A percentile compares a stretch with the other conserved stretches of the same genome.
Evolutionary conservation across 2,329 filamentous ascomycete genomes (phyloP).

Genomic region (Sporothrix phasma): DNA sequence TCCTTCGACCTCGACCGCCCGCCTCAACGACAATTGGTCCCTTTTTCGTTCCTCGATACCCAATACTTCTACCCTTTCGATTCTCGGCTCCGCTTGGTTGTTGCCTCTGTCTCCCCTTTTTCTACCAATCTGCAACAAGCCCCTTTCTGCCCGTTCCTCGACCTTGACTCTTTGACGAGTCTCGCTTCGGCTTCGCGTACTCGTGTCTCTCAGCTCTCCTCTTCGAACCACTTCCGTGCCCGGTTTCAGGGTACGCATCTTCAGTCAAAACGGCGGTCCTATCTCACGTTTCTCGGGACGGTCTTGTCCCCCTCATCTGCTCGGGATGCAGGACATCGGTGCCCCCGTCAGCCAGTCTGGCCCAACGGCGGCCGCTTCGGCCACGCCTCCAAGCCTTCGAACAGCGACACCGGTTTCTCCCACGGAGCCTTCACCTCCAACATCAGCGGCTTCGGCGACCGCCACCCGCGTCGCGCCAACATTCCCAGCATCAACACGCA

Average conservation of each 20-base stretch:
- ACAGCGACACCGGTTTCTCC: slow-evolving; percentile 80
- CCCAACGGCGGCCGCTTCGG: slow-evolving; percentile 53
- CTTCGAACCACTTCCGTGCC: slow-evolving; percentile 35
- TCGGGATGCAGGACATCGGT: slow-evolving; percentile 86
- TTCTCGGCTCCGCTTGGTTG: slow-evolving; percentile 6
- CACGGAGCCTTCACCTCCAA: slow-evolving; percentile 88
- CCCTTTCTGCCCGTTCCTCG: neutral
- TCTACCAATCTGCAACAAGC: neutral
- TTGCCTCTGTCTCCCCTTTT: neutral
- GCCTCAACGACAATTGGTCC: neutral
- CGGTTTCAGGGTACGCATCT: slow-evolving; percentile 44
- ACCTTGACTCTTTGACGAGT: neutral
- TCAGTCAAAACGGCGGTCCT: slow-evolving; percentile 71
- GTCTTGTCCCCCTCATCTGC: slow-evolving; percentile 75
- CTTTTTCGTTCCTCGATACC: slow-evolving; percentile 14
- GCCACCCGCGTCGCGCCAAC: slow-evolving; percentile 74
- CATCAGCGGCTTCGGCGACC: slow-evolving; percentile 73
- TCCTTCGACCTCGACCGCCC: neutral
- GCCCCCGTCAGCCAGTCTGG: slow-evolving; percentile 46
- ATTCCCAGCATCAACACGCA: slow-evolving; percentile 90
- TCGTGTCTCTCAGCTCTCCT: slow-evolving; percentile 16
- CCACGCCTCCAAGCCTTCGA: slow-evolving; percentile 70
- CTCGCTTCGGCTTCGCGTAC: neutral
- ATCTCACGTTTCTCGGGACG: slow-evolving; percentile 71
- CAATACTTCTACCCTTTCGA: slow-evolving; percentile 9